phyloP scores from a whole-genome alignment of 257 asterid species.

The Rubia yunnanensis region DNA sequence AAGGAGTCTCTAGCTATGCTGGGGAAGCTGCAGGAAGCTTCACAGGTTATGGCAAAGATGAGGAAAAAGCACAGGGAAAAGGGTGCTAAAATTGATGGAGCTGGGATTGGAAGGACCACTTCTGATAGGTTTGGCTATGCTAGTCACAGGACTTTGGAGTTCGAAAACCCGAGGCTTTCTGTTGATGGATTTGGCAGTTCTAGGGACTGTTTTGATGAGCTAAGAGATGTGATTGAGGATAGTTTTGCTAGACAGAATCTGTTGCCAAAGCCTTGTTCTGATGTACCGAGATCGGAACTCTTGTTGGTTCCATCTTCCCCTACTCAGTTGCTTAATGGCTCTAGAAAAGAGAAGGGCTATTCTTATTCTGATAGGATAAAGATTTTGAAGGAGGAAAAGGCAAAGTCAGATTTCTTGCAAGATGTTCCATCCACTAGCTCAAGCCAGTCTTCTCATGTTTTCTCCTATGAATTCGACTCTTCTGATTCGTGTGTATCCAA shows the following conservation, averaged over 20 bases:
- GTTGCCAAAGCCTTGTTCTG: conserved; percentile 37
- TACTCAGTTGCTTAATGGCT: conserved; percentile 3
- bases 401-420: conserved; percentile 18
- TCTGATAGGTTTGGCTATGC: conserved; percentile 25
- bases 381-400: conserved; percentile 16
- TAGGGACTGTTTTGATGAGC: conserved; percentile 62
- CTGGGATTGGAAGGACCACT: conserved; percentile 17
- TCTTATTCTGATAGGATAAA: conserved; percentile 2
- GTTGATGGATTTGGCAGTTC: conserved; percentile 29
- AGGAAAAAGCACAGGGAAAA: conserved; percentile 31
- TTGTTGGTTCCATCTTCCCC: conserved; percentile 3
- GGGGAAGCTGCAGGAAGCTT: conserved; percentile 53
- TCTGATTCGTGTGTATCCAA: conserved; percentile 27
- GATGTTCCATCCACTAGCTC: conserved; percentile 46
- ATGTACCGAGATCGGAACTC: not conserved
- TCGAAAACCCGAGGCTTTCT: conserved; percentile 34
- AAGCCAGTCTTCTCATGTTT: conserved; percentile 38
- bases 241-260: conserved; percentile 57
- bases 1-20: conserved; percentile 56
- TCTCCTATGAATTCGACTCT: conserved; percentile 28
- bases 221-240: conserved; percentile 56
- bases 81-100: conserved; percentile 8
- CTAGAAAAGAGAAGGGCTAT: conserved; percentile 13
- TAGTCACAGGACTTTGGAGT: conserved; percentile 14
- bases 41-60: conserved; percentile 28